Evolutionary conservation across 2,329 filamentous ascomycete species (phyloP).

Genomic region (Ophiostoma piceae): DNA sequence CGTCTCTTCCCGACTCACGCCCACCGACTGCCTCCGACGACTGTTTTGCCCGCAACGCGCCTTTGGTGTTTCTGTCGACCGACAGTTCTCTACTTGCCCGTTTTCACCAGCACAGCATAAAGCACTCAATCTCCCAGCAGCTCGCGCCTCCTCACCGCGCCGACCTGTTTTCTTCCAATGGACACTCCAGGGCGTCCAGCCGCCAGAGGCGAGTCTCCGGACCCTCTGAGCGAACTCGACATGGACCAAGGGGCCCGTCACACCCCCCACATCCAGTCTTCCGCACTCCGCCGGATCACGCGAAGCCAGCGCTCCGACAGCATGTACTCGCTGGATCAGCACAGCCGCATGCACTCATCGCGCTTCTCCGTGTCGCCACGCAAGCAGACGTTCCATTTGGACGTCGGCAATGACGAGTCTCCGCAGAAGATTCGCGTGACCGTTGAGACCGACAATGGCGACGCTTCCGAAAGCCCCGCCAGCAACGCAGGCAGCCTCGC

Average conservation of each 20-base stretch:
- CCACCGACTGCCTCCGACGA: background rate
- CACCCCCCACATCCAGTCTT: background rate
- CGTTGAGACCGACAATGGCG: constrained; percentile 45
- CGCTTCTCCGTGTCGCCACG: constrained; percentile 40
- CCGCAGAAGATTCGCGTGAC: constrained; percentile 52
- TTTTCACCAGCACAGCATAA: background rate
- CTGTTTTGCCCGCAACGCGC: background rate
- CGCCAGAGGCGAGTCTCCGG: background rate
- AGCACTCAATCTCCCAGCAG: background rate
- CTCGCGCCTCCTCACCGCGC: background rate
- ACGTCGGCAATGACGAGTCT: constrained; percentile 46
- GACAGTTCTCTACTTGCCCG: background rate
- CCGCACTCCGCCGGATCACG: constrained; percentile 40
- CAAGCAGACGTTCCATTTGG: constrained; percentile 54
- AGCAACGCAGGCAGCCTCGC: background rate
- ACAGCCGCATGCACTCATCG: constrained; percentile 20
- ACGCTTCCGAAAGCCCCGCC: constrained; percentile 25
- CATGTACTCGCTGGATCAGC: constrained; percentile 19
- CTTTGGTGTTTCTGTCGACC: background rate
- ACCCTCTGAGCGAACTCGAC: constrained; percentile 15
- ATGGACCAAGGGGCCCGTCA: background rate
- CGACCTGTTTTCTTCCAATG: background rate
- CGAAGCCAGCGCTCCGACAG: constrained; percentile 38
- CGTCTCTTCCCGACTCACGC: background rate
- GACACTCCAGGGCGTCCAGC: constrained; percentile 1